A percentile compares a stretch with the other conserved stretches of the same genome.
Evolutionary conservation across 805 yeast genomes (phyloP).

Genomic region (Ogataea salicorniae): DNA sequence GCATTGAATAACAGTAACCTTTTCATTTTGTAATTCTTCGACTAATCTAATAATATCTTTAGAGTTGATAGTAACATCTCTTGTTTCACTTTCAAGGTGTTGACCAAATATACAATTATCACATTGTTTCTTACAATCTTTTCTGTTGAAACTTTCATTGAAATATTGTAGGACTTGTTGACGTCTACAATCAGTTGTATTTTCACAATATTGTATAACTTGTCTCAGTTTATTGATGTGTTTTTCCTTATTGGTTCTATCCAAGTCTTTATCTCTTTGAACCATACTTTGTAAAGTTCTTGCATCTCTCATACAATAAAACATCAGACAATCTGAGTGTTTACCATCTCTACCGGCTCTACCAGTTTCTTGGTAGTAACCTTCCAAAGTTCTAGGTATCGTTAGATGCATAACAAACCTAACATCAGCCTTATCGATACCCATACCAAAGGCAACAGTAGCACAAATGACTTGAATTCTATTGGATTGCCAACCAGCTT

Average conservation of each 20-base stretch:
- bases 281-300: slow-evolving; percentile 71
- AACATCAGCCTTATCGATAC: slow-evolving; percentile 95
- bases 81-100: slow-evolving; percentile 38
- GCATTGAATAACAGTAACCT: slow-evolving; percentile 73
- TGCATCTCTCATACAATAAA: slow-evolving; percentile 76
- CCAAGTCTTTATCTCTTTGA: slow-evolving; percentile 65
- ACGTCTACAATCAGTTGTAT: slow-evolving; percentile 84
- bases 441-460: slow-evolving; percentile 98
- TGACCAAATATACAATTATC: slow-evolving; percentile 69
- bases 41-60: slow-evolving; percentile 56
- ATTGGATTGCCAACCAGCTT: slow-evolving; percentile 75
- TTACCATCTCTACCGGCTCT: slow-evolving; percentile 97
- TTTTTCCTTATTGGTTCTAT: slow-evolving; percentile 59
- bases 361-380: slow-evolving; percentile 97
- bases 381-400: slow-evolving; percentile 86
- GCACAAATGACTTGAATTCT: slow-evolving; percentile 81
- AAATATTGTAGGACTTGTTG: slow-evolving; percentile 86
- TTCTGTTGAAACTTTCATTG: slow-evolving; percentile 71
- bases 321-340: slow-evolving; percentile 76
- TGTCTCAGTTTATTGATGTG: slow-evolving; percentile 74
- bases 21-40: slow-evolving; percentile 44
- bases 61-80: slow-evolving; percentile 68
- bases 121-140: slow-evolving; percentile 65
- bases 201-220: slow-evolving; percentile 89
- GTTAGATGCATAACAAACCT: slow-evolving; percentile 86